A percentile compares a stretch with the other conserved stretches of the same genome.
Evolutionary conservation across 164 flowering plant genomes (phyloP).

Genomic region (Euptelea pleiosperma): DNA sequence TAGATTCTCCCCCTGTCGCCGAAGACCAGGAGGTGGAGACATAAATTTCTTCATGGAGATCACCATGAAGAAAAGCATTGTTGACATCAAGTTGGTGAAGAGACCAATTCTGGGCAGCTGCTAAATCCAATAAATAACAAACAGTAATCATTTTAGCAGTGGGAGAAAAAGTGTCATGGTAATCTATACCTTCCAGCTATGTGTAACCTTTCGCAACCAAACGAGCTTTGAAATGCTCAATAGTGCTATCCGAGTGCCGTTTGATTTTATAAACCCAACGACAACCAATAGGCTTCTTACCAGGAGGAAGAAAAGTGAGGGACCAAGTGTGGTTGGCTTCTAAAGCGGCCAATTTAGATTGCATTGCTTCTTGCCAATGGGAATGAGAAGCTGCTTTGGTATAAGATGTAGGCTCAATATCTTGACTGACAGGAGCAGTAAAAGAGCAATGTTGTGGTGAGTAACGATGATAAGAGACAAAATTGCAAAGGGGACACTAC

Average conservation of each 20-base stretch:
- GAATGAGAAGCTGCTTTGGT: too few species aligned
- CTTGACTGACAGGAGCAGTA: too few species aligned
- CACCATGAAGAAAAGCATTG: too few species aligned
- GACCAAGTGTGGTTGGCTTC: too few species aligned
- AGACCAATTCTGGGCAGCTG: not conserved
- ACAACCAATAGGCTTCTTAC: too few species aligned
- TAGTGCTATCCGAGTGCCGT: not conserved
- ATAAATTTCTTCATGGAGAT: too few species aligned
- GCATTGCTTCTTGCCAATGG: too few species aligned
- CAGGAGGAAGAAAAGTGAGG: too few species aligned
- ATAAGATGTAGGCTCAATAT: too few species aligned
- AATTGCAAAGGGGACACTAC: not conserved
- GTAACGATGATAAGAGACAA: not conserved
- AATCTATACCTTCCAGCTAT: constrained; percentile 7
- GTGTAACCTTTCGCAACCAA: not conserved
- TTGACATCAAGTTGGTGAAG: too few species aligned
- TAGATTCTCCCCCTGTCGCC: constrained; percentile 1
- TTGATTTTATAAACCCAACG: not conserved
- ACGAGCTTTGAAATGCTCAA: not conserved
- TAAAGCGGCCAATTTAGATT: too few species aligned
- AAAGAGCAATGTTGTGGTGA: constrained; percentile 10
- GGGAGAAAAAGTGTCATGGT: not conserved
- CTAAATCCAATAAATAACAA: not conserved
- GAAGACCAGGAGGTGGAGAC: not conserved
- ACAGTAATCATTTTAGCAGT: not conserved